Evolutionary conservation across 208 protist species (phyloP), one percentile per base, ranked within the genome.

Genomic region (Trypanosoma theileri): DNA sequence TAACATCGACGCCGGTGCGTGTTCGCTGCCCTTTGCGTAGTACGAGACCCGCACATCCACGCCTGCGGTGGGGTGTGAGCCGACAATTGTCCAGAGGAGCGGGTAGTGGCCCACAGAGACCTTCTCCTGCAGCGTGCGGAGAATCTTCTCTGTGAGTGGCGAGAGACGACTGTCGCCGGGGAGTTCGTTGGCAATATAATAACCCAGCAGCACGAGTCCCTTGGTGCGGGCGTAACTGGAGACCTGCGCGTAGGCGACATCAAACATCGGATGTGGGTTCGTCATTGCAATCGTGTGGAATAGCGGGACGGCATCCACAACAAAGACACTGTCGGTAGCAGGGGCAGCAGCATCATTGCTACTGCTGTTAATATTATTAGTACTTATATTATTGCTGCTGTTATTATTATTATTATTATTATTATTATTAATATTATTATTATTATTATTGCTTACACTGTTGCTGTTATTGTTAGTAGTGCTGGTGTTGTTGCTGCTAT

Each of bases 101-200:
- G 69, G 42, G 73, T 87, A 59, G 84, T 81, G 41, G 61, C 70
- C 45, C 76, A 66, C 28, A 59, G 72, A 66, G 42, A 71, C 28
- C 40, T 66, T 75, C 17, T 48, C 56, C 31, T 75, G 69, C n/a
- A 75, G 31, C 69, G 69, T 75, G 16, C 61, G 61, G 1, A 75
- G 40, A 10, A 75, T 61, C 9, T 75, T 75, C 31, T 19, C 24
- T 22, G 75, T 75, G 46, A 84, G 59, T 1, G 72, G 59, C 1
- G 81, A 85, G 14, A 95, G 63, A 31, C 24, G 42, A 48, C 66
- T 71, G 70, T 95, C 90, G 56, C 79, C 73, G 3, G 82, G 72
- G 9, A 81, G 82, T 58, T 93, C 87, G 67, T 93, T 93, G 19
- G 90, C 90, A 44, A 93, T 42, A 80, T 95, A 95, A 41, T 92